These are phyloP conservation scores for Tolypocladium tundrense DNA, from an alignment of 2,329 filamentous ascomycete genomes.

Conservation along the genomic window DNA sequence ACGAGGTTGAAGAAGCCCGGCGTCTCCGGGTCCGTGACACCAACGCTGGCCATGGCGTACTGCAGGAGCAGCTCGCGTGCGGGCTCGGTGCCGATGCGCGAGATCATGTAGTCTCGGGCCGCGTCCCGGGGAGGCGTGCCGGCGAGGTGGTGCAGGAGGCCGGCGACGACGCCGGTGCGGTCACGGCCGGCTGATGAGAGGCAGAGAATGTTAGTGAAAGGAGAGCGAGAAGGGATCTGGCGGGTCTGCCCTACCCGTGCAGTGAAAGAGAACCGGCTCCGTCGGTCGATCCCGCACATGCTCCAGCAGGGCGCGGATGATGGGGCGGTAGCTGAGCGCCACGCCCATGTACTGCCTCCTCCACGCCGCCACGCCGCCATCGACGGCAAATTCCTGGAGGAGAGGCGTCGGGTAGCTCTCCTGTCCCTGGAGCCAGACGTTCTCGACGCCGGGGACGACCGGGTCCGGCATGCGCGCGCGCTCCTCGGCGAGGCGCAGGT, in stretches of 20 bases:
- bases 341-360: conserved; percentile 37
- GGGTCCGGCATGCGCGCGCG: conserved; percentile 32
- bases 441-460: conserved; percentile 30
- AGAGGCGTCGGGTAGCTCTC: conserved; percentile 24
- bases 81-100: conserved; percentile 41
- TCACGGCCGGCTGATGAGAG: conserved; percentile 37
- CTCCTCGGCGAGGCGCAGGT: conserved; percentile 37
- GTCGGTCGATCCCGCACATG: conserved; percentile 34
- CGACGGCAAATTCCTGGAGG: conserved; percentile 31
- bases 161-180: conserved; percentile 40
- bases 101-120: conserved; percentile 41
- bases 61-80: conserved; percentile 35
- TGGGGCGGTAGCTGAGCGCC: conserved; percentile 28
- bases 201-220: neutral
- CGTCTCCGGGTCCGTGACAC: conserved; percentile 23
- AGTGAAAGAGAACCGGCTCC: conserved; percentile 42
- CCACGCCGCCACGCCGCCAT: conserved; percentile 33
- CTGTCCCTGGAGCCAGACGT: conserved; percentile 29
- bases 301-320: conserved; percentile 34
- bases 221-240: too few species aligned
- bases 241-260: conserved; percentile 34
- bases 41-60: conserved; percentile 28
- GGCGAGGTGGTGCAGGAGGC: conserved; percentile 39
- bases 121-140: conserved; percentile 32
- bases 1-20: conserved; percentile 40